Evolutionary conservation across 192 early-diverging fungal species (phyloP).

Genomic region (Paraglomus brasilianum): DNA sequence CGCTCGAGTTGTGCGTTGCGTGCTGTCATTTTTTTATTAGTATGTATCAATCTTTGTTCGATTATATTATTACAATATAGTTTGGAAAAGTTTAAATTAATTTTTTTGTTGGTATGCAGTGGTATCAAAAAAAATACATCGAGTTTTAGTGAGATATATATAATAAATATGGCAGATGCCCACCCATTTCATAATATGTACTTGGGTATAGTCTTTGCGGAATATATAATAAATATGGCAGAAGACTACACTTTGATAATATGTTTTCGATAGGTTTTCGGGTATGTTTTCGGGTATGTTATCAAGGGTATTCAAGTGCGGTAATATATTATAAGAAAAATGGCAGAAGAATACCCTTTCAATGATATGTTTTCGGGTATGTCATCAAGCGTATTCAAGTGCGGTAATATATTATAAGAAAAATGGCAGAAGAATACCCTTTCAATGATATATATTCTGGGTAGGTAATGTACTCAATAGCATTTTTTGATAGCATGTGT

Average conservation of each 20-base stretch:
- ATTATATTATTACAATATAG: conserved; percentile 25
- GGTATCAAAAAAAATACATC: conserved; percentile 13
- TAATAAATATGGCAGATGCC: neutral
- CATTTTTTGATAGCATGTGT: too few species aligned
- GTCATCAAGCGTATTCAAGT: too few species aligned
- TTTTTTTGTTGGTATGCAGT: neutral
- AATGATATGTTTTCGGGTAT: neutral
- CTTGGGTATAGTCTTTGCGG: neutral
- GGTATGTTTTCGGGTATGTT: neutral
- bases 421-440: too few species aligned
- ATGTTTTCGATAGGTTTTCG: neutral
- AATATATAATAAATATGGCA: neutral
- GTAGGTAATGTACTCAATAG: too few species aligned
- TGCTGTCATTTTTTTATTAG: conserved; percentile 2
- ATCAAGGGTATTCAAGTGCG: too few species aligned
- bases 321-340: conserved; percentile 15
- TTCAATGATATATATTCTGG: too few species aligned
- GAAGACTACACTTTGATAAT: neutral
- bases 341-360: neutral
- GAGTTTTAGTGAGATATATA: too few species aligned
- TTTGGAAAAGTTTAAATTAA: conserved; percentile 21
- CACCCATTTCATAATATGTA: neutral
- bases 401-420: too few species aligned
- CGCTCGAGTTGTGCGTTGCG: neutral
- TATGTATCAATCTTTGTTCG: conserved; percentile 16